phyloP scores from a whole-genome alignment of 768 basidiomycete genomes.

The Cubamyces sp. region DNA sequence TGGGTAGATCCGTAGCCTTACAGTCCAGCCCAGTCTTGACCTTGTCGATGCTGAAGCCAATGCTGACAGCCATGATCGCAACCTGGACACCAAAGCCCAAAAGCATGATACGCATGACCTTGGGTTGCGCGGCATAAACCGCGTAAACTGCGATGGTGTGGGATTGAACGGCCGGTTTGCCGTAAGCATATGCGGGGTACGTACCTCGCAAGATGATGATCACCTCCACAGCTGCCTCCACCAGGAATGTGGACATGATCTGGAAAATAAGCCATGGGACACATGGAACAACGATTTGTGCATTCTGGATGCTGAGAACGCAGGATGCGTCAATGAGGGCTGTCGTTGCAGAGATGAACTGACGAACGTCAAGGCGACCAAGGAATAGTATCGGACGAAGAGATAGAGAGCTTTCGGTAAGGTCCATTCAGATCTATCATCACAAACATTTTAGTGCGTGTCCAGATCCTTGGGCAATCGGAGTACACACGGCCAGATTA shows the following conservation, averaged over 20 bases:
- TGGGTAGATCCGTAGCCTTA: constrained; percentile 13
- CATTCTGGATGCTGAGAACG: constrained; percentile 14
- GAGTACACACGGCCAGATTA: constrained; percentile 23
- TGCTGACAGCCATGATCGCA: constrained; percentile 15
- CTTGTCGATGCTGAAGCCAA: constrained; percentile 22
- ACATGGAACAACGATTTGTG: constrained; percentile 11
- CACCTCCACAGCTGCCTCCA: constrained; percentile 20
- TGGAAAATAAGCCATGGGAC: constrained; percentile 21
- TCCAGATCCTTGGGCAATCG: neutral
- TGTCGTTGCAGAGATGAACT: too few relatives aligned
- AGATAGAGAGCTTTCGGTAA: constrained; percentile 21
- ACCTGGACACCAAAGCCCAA: constrained; percentile 15
- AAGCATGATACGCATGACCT: constrained; percentile 18
- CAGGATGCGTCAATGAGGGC: neutral
- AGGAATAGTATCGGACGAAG: constrained; percentile 23
- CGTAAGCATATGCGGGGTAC: neutral
- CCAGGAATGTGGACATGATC: constrained; percentile 14
- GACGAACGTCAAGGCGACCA: constrained; percentile 19
- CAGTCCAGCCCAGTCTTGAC: constrained; percentile 16
- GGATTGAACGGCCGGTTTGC: neutral
- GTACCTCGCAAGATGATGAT: constrained; percentile 24
- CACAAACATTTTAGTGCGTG: neutral
- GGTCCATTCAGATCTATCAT: constrained; percentile 21
- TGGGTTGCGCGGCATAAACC: constrained; percentile 8
- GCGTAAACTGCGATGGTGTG: constrained; percentile 11